Conservation (phyloP, 2,329 filamentous ascomycete species). For the Thielaviopsis cerberus region DNA sequence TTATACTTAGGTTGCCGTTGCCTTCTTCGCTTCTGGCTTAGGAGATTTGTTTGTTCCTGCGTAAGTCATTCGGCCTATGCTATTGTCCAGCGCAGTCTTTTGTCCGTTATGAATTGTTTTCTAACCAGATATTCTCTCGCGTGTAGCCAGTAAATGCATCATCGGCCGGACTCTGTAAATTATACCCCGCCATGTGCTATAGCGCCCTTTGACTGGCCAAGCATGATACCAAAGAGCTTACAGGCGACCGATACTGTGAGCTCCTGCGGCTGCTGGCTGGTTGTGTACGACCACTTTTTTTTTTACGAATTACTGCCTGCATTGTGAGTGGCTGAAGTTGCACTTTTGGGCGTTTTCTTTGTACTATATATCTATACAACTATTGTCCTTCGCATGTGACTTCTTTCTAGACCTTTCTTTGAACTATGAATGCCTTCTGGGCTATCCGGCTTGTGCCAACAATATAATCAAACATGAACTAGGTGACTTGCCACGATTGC, state of each 20-base stretch:
- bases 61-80: conserved; percentile 22
- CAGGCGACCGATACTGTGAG: background rate
- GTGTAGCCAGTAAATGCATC: background rate
- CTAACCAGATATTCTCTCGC: background rate
- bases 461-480: background rate
- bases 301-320: background rate
- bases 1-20: conserved; percentile 35
- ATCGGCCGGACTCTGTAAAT: background rate
- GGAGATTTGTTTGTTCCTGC: conserved; percentile 47
- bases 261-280: background rate
- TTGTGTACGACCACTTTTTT: background rate
- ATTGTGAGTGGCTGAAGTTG: background rate
- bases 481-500: no score
- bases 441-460: background rate
- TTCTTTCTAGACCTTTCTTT: background rate
- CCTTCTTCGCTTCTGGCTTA: conserved; percentile 41
- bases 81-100: background rate
- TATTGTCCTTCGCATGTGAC: background rate
- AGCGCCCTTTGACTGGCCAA: background rate
- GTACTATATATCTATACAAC: background rate
- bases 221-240: background rate
- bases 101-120: background rate
- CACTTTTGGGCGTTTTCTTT: background rate
- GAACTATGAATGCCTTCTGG: no score
- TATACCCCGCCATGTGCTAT: background rate